Evolutionary conservation across 805 yeast genomes (phyloP).

Genomic region (Lachancea lanzarotensis): DNA sequence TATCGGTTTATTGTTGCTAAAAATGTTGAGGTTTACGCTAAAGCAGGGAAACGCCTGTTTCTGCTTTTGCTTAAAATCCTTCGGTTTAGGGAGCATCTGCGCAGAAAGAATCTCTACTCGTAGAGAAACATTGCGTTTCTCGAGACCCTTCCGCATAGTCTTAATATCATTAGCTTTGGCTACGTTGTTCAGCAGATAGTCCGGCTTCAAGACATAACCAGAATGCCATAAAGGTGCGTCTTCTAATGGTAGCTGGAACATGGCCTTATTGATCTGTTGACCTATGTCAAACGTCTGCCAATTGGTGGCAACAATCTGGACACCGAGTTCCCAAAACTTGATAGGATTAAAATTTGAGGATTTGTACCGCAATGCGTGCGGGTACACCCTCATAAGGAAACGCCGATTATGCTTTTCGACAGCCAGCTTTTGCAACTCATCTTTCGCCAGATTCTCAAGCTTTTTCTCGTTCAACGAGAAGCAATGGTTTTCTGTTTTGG

Average conservation of each 20-base stretch:
- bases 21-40: constrained; percentile 20
- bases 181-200: constrained; percentile 32
- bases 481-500: constrained; percentile 72
- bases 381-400: constrained; percentile 79
- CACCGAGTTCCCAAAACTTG: constrained; percentile 75
- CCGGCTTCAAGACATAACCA: constrained; percentile 82
- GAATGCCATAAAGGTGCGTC: constrained; percentile 27
- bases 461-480: constrained; percentile 81
- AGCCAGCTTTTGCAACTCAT: constrained; percentile 46
- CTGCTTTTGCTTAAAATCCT: constrained; percentile 28
- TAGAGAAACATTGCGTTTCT: constrained; percentile 16
- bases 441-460: constrained; percentile 56
- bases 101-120: constrained; percentile 61
- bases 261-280: constrained; percentile 78
- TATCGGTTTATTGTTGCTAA: constrained; percentile 12
- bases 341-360: constrained; percentile 82
- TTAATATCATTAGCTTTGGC: constrained; percentile 24
- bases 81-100: constrained; percentile 74
- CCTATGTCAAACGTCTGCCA: constrained; percentile 94
- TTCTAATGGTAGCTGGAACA: constrained; percentile 55
- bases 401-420: constrained; percentile 70
- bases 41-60: constrained; percentile 20
- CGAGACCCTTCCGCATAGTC: constrained; percentile 14
- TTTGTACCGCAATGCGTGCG: constrained; percentile 66
- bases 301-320: constrained; percentile 92